Base-by-base conservation (phyloP, 1,284 basidiomycete species). In the Microbotryomycetes sp. region DNA sequence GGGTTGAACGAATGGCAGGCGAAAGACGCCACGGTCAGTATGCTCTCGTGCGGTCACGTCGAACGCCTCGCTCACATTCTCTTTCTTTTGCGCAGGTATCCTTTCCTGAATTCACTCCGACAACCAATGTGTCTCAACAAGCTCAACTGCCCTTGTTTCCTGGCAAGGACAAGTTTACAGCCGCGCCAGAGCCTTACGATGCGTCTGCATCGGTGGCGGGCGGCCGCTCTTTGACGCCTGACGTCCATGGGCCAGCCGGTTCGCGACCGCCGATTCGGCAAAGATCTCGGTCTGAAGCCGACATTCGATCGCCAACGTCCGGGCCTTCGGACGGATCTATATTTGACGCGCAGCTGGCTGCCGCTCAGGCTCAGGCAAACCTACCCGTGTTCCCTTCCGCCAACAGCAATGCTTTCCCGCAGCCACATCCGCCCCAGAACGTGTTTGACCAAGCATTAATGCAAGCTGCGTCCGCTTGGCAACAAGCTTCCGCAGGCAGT, bases 1-100 rank as follows among this genome's bases (percentile, higher is more conserved):
- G 64, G 61, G 11, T 53, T 67, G 56, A 24, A 11, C 31, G 52
- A 52, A 60, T 60, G 64, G 60, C 60, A 0, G 51, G 11, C 9
- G 35, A 41, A 41, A 18, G 35, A 41, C 35, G 18, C 18, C 18
- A 18, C 11, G 11, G 35, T 41, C 11, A 41, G 35, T 41, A 18
- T 11, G n/a, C n/a, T n/a, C n/a, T n/a, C n/a, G n/a, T n/a, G n/a
- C n/a, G n/a, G n/a, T n/a, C n/a, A n/a, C n/a, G n/a, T n/a, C 35
- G 35, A 41, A 41, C 35, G 9, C 11, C 35, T 9, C 9, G 9
- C 35, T 18, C 35, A 18, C 35, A 41, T 41, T n/a, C n/a, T n/a
- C n/a, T n/a, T n/a, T n/a, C n/a, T n/a, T n/a, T n/a, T 41, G 35
- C 9, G 18, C 18, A 41, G 35, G 18, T 18, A 9, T 41, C 35